Base-by-base conservation (phyloP, 768 basidiomycete species). In the Cystobasidium tubakii region DNA sequence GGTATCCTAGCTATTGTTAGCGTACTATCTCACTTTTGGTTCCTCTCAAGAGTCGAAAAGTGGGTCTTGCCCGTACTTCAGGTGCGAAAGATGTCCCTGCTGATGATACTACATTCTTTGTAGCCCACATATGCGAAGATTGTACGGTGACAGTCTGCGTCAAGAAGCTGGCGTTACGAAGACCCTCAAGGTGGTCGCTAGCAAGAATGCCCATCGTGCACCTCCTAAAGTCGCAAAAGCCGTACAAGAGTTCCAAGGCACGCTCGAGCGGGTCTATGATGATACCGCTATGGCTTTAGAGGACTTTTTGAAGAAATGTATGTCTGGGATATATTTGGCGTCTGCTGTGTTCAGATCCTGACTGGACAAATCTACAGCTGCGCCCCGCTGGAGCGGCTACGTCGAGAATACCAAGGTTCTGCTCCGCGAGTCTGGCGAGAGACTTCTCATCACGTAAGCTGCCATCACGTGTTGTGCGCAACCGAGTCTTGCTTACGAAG, bases 151-250 rank as follows among this genome's bases (percentile, higher is more conserved):
- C 79, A 88, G 90, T 17, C 83, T 99, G 15, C 88, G 96, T 76
- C 92, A 93, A 82, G 95, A 98, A 73, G 95, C 94, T 0, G 96
- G 96, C 65, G 90, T 98, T 76, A 91, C 95, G 77, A 96, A 97
- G 83, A 94, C 97, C n/a, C 88, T 99, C 81, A 94, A 93, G 82
- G 90, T 15, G 74, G 91, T 94, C 12, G 93, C 93, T 1, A 88
- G 85, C 79, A 89, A 88, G 83, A 91, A 92, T 75, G 90, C 88
- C 0, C 85, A 86, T 33, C 84, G 89, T 7, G 62, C 54, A 67
- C 19, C 23, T 77, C 29, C 54, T 60, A 34, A 90, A 90, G n/a
- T 93, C 81, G 90, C 87, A 7, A 90, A 90, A 0, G 89, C 91
- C 78, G 85, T 97, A 10, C 86, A 86, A 77, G 94, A 95, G 81